Base-by-base conservation (phyloP, 306 rosid species). In the Cicer chorassanicum region DNA sequence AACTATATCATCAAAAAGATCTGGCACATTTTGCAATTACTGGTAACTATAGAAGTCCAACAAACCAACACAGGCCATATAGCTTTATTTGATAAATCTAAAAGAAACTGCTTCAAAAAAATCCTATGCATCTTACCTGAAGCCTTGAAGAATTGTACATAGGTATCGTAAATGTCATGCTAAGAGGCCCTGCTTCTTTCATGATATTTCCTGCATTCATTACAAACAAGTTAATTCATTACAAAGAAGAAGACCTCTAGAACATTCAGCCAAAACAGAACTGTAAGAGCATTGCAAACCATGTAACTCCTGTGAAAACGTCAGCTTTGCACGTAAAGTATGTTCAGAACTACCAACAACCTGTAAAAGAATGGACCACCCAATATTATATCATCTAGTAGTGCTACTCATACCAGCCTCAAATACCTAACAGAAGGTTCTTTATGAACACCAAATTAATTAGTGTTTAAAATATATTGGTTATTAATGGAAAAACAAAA, bases 91-190 rank as follows among this genome's bases (percentile, higher is more conserved):
- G 66, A 68, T 42, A 74, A 81, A 74, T 29, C 45, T 69, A 42
- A 48, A 41, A 44, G 79, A 57, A 78, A 63, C 65, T 38, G 45
- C 74, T 67, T 53, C 76, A 43, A 60, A 40, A 72, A 34, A 19
- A 34, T 34, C 49, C 49, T 48, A 9, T 19, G 63, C 61, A 77
- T 61, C 83, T 69, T 81, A 88, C 96, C 96, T 88, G 93, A 73
- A 91, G 92, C 87, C 86, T 89, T 51, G 97, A 95, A 86, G 87
- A 83, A 74, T 85, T 95, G 81, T 86, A 84, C 97, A 95, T 92
- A n/a, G 98, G 98, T 69, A 95, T 87, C 36, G 91, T 84, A 84
- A 92, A 95, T 68, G 91, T 90, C 99, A 95, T 92, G 88, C 98
- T 95, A 73, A 90, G 82, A 74, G 97, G 97, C 72, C 97, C 99